These are phyloP conservation scores for Solanum tarapatanum DNA, from an alignment of 257 asterid genomes.

Conservation along the genomic window DNA sequence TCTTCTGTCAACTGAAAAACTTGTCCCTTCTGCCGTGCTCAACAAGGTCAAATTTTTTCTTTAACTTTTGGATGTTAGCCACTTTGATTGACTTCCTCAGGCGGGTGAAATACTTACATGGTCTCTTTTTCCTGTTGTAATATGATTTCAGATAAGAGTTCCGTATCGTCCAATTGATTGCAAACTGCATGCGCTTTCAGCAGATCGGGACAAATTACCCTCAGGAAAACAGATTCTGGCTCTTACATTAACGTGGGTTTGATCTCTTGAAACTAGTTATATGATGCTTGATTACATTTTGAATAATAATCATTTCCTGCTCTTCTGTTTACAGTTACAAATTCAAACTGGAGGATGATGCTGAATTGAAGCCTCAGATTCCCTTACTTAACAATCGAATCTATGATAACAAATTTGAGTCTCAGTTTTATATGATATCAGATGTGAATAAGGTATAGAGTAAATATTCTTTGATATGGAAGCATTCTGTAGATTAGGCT, in stretches of 20 bases:
- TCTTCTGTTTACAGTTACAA: conserved; percentile 61
- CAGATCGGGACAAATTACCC: conserved; percentile 84
- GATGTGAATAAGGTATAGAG: conserved; percentile 80
- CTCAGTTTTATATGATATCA: conserved; percentile 96
- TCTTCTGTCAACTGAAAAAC: conserved; percentile 75
- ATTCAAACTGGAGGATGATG: conserved; percentile 76
- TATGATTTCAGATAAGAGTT: conserved; percentile 57
- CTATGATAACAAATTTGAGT: conserved; percentile 89
- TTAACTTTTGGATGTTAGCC: background rate
- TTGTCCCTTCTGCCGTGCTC: conserved; percentile 70
- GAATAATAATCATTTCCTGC: conserved; percentile 7
- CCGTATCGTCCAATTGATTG: conserved; percentile 84
- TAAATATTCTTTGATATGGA: background rate
- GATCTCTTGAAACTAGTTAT: background rate
- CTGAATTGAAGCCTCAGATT: conserved; percentile 78
- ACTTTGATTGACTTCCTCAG: background rate
- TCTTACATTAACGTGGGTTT: conserved; percentile 65
- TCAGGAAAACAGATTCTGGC: conserved; percentile 86
- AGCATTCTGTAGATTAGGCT: background rate
- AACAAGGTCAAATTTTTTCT: conserved; percentile 49
- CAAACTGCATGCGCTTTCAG: conserved; percentile 66
- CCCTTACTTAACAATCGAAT: conserved; percentile 91
- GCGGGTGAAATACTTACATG: background rate
- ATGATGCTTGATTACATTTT: background rate
- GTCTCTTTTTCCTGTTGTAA: background rate